These are phyloP conservation scores for Lolium perenne DNA, from an alignment of 176 grass and related monocot genomes.

Conservation along the genomic window DNA sequence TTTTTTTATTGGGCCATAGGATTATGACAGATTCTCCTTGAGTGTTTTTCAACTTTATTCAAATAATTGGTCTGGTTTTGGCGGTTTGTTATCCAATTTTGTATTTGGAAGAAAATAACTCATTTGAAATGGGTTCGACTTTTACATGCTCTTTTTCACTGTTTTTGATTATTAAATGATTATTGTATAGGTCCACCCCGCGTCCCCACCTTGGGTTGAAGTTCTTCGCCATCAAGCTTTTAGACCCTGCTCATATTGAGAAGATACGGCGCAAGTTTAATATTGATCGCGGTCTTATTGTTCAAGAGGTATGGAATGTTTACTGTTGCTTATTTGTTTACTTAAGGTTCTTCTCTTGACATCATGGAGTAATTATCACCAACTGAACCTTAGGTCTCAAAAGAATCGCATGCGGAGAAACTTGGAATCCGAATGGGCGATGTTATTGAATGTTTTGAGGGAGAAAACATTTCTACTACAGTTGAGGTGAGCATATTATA, in stretches of 20 bases:
- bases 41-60: too few relatives aligned
- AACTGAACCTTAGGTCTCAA: not conserved
- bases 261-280: not conserved
- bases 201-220: constrained; percentile 29
- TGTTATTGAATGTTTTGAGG: not conserved
- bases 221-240: constrained; percentile 4
- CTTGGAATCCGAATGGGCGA: not conserved
- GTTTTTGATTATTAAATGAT: not conserved
- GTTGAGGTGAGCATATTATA: not conserved
- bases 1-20: too few relatives aligned
- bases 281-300: not conserved
- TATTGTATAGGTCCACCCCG: not conserved
- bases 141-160: not conserved
- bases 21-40: too few relatives aligned
- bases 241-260: not conserved
- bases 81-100: too few relatives aligned
- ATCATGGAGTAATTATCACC: not conserved
- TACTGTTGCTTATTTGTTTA: not conserved
- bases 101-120: too few relatives aligned
- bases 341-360: not conserved
- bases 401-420: constrained; percentile 6
- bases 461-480: not conserved
- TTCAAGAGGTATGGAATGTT: constrained; percentile 1
- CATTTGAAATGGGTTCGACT: too few relatives aligned
- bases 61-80: too few relatives aligned